These are phyloP conservation scores for Guadua angustifolia DNA, from an alignment of 176 grass and related monocot species.

Conservation along the genomic window DNA sequence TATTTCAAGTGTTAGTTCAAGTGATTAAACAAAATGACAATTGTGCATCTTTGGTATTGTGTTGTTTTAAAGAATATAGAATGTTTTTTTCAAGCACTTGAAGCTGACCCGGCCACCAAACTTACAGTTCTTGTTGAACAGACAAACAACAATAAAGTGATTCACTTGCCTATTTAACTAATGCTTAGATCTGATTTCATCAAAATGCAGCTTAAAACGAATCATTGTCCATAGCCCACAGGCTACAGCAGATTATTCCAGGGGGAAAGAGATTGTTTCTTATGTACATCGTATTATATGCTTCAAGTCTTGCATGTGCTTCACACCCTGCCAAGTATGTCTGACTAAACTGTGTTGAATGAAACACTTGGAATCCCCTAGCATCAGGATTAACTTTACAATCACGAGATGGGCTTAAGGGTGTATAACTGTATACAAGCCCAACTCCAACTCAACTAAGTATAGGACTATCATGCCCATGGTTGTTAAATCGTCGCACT, in stretches of 20 bases:
- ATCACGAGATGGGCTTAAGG: not conserved
- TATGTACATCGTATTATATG: conserved; percentile 14
- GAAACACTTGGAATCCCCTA: not conserved
- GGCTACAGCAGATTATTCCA: not conserved
- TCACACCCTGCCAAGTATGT: not conserved
- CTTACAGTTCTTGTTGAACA: not conserved
- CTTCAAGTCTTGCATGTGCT: not conserved
- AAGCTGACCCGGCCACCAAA: not conserved
- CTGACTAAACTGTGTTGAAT: not conserved
- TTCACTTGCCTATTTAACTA: not conserved
- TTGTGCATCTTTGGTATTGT: not conserved
- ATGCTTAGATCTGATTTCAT: conserved; percentile 32
- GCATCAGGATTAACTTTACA: conserved; percentile 7
- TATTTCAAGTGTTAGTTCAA: not conserved
- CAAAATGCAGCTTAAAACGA: not conserved
- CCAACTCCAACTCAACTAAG: not conserved
- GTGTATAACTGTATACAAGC: not conserved
- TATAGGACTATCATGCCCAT: not conserved
- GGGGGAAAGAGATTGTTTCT: not conserved
- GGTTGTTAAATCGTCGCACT: too few species aligned
- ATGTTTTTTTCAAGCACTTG: not conserved
- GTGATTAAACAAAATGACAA: conserved; percentile 17
- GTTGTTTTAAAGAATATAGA: conserved; percentile 2
- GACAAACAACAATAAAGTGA: conserved; percentile 7
- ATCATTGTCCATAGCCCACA: not conserved